phyloP scores from a whole-genome alignment of 352 stramenopile genomes.

The Pythium apleroticum region DNA sequence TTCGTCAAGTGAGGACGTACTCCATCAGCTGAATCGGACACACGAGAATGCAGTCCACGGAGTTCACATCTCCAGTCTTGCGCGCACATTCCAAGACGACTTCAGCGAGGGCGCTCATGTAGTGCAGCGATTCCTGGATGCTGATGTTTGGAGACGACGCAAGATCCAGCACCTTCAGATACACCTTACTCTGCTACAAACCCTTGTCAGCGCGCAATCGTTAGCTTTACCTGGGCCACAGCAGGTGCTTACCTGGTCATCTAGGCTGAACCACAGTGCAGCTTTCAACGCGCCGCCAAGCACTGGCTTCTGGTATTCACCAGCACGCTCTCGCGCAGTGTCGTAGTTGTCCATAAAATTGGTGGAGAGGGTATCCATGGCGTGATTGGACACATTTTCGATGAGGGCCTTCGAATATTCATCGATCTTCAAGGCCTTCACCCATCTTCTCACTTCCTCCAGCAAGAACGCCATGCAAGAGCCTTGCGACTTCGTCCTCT shows the following conservation, averaged over 20 bases:
- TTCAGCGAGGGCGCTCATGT: conserved; percentile 37
- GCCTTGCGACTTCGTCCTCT: conserved; percentile 30
- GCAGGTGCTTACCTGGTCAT: conserved; percentile 20
- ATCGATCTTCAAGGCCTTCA: conserved; percentile 27
- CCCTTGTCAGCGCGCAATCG: neutral
- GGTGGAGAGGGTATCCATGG: conserved; percentile 39
- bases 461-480: conserved; percentile 47
- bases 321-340: conserved; percentile 17
- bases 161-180: conserved; percentile 52
- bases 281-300: conserved; percentile 39
- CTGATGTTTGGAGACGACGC: conserved; percentile 36
- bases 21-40: conserved; percentile 62
- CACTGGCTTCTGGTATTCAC: conserved; percentile 36
- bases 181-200: conserved; percentile 24
- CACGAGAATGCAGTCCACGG: conserved; percentile 51
- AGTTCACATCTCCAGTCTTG: conserved; percentile 27
- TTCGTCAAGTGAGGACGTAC: conserved; percentile 34
- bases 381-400: conserved; percentile 42
- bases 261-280: conserved; percentile 38
- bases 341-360: conserved; percentile 53
- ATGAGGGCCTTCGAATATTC: conserved; percentile 29
- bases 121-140: conserved; percentile 49
- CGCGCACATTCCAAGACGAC: conserved; percentile 46
- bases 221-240: neutral
- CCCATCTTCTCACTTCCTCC: conserved; percentile 37